Conservation (phyloP, 2,329 filamentous ascomycete species). For the Aspergillus niger region DNA sequence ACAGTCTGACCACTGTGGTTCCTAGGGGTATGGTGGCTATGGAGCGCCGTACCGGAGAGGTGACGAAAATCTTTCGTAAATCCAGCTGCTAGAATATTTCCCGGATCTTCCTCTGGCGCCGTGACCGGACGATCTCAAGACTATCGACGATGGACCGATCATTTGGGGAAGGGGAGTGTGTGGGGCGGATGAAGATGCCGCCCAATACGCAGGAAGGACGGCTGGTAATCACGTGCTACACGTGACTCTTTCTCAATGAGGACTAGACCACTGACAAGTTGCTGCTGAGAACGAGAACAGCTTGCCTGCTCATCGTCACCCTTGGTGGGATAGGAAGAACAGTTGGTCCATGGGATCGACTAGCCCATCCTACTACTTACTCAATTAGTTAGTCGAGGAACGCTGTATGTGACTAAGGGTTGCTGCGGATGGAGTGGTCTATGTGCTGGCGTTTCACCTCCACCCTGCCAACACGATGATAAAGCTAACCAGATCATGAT, state of each 20-base stretch:
- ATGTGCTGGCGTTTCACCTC: slow-evolving; percentile 9
- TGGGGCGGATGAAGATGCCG: slow-evolving; percentile 4
- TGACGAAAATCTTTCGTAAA: slow-evolving; percentile 5
- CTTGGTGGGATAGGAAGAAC: not conserved
- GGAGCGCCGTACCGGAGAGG: not conserved
- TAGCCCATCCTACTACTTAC: not conserved
- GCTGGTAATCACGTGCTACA: not conserved
- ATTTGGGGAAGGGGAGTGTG: slow-evolving; percentile 3
- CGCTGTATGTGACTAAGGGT: not conserved
- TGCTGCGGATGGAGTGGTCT: not conserved
- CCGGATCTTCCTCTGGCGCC: slow-evolving; percentile 8
- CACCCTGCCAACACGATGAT: not conserved
- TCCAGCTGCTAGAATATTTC: slow-evolving; percentile 1
- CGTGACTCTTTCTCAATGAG: not conserved
- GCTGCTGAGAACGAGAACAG: too few relatives aligned
- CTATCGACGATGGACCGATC: slow-evolving; percentile 16
- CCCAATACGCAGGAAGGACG: not conserved
- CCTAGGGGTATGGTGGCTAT: not conserved
- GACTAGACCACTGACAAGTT: not conserved
- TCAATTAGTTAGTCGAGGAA: not conserved
- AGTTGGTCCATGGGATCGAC: slow-evolving; percentile 2
- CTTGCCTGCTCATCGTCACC: not conserved
- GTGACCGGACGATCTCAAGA: slow-evolving; percentile 16
- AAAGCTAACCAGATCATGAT: not conserved
- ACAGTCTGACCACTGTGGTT: not conserved